These are phyloP conservation scores for Pseudogymnoascus sp. DNA, from an alignment of 2,329 filamentous ascomycete species.

Conservation along the genomic window DNA sequence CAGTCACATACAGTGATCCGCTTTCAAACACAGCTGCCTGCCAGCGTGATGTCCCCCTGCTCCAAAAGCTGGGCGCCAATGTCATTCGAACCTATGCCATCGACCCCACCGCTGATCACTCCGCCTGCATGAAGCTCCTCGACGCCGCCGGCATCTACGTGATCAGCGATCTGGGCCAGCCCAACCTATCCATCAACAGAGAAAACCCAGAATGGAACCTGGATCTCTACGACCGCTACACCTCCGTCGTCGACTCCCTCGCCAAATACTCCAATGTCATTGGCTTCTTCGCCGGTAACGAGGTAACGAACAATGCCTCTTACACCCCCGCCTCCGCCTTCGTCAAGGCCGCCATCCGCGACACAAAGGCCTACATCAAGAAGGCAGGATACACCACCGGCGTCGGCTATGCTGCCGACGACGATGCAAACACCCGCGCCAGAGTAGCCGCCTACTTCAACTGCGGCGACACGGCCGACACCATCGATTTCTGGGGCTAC, in stretches of 20 bases:
- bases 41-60: constrained; percentile 75
- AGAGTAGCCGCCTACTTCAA: constrained; percentile 88
- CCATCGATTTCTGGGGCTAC: constrained; percentile 98
- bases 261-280: constrained; percentile 80
- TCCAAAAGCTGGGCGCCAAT: constrained; percentile 75
- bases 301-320: constrained; percentile 80
- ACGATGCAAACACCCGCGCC: constrained; percentile 72
- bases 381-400: constrained; percentile 65
- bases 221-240: constrained; percentile 72
- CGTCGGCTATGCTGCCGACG: constrained; percentile 92
- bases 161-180: constrained; percentile 80
- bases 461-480: constrained; percentile 58
- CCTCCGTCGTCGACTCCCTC: constrained; percentile 70
- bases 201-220: constrained; percentile 70
- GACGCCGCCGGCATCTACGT: constrained; percentile 87
- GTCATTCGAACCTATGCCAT: constrained; percentile 91
- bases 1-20: constrained; percentile 64
- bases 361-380: constrained; percentile 90
- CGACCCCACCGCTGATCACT: constrained; percentile 69
- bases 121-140: constrained; percentile 73
- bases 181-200: constrained; percentile 75
- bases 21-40: constrained; percentile 63
- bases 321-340: constrained; percentile 86
- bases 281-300: constrained; percentile 97
- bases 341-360: constrained; percentile 94